Base-by-base conservation (phyloP, 345 rosid genomes). In the Acer campestre region DNA sequence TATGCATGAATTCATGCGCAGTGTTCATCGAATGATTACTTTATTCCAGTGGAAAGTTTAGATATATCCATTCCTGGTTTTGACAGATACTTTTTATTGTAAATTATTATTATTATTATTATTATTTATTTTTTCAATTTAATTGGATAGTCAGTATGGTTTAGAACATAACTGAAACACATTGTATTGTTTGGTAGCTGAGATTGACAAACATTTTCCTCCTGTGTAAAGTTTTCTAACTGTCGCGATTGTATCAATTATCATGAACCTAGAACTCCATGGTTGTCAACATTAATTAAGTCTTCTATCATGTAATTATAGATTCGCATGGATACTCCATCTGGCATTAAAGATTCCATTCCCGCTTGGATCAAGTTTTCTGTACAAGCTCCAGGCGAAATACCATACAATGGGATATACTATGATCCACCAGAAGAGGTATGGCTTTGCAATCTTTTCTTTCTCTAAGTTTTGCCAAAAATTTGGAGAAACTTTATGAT, bases 361-460 rank as follows among this genome's bases (percentile, higher is more conserved):
- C 99, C 99, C 79, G 99, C 99, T 81, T 96, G 99, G 99, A 93
- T 96, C 75, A 94, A 92, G 86, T 96, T 89, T 84, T 88, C 97
- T 79, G 97, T 96, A 61, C 99, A 96, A 82, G 87, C 94, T 74
- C 97, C 95, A 0, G 97, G 97, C 77, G 99, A 92, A 86, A 94
- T 96, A 72, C 97, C 99, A 59, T 96, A 89, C 84, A 86, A 86
- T 83, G 99, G 99, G 72, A 88, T 96, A 75, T 96, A 93, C 88
- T 96, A 96, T 79, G 99, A 96, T 84, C 98, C 98, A 61, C 93
- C 94, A 35, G 90, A 88, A 80, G 95, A 94, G 97, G 99, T 94
- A 85, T 27, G 69, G 23, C 67, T 48, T 64, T 75, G 16, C 74
- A 70, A 44, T 56, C 31, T 58, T 59, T 51, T 46, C 40, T 74